Evolutionary conservation across 1,284 basidiomycete species (phyloP).

Genomic region (Moniliella sp.): DNA sequence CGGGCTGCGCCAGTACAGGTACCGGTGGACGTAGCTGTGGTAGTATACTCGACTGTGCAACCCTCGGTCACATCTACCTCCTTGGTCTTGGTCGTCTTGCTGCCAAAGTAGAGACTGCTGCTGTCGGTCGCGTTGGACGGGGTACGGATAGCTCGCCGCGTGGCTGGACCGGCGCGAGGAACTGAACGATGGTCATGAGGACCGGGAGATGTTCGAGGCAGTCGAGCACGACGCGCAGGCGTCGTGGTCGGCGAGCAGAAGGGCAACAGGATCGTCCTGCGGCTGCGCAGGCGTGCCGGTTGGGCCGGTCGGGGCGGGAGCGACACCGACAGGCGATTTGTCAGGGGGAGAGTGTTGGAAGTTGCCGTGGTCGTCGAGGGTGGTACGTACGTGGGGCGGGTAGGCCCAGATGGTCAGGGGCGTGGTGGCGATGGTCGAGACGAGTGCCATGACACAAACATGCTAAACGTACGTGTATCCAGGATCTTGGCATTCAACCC

Average conservation of each 20-base stretch:
- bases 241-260: constrained; percentile 10
- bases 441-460: constrained; percentile 78
- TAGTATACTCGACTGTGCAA: too few relatives aligned
- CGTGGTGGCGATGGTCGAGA: constrained; percentile 70
- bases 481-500: constrained; percentile 56
- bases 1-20: too few relatives aligned
- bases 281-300: too few relatives aligned
- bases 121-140: background rate
- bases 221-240: constrained; percentile 68
- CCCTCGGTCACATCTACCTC: background rate
- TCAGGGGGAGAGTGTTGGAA: too few relatives aligned
- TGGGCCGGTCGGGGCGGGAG: too few relatives aligned
- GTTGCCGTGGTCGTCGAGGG: too few relatives aligned
- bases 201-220: constrained; percentile 59
- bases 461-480: constrained; percentile 45
- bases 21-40: background rate
- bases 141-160: constrained; percentile 32
- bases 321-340: too few relatives aligned
- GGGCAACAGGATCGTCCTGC: too few relatives aligned
- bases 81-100: background rate
- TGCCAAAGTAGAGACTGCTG: background rate
- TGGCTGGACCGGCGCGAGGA: constrained; percentile 34
- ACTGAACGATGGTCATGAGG: constrained; percentile 40
- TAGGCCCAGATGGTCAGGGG: constrained; percentile 59
- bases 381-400: constrained; percentile 38